Conservation (phyloP, 2,329 filamentous ascomycete genomes). For the Plenodomus lindquistii region DNA sequence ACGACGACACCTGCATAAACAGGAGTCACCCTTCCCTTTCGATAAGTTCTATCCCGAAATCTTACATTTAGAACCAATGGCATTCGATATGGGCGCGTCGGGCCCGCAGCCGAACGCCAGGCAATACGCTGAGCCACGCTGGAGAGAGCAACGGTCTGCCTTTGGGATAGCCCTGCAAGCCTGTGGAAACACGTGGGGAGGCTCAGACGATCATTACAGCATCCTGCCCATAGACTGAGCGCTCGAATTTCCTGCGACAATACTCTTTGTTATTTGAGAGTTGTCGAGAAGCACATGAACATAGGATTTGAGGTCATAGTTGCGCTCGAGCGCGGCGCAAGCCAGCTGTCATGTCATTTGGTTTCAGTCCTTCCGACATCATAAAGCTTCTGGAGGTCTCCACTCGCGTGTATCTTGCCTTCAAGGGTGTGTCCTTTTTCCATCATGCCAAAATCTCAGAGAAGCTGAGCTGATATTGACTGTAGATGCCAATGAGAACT, state of each 20-base stretch:
- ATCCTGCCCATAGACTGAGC: slow-evolving; percentile 7
- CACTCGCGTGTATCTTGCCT: slow-evolving; percentile 37
- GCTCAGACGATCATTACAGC: slow-evolving; percentile 16
- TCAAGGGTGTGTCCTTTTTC: slow-evolving; percentile 29
- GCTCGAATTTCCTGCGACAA: slow-evolving; percentile 20
- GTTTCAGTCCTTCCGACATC: slow-evolving; percentile 35
- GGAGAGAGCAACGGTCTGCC: slow-evolving; percentile 10
- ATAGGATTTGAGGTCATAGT: slow-evolving; percentile 10
- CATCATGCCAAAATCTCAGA: neutral
- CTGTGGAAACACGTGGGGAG: slow-evolving; percentile 3
- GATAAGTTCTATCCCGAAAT: slow-evolving; percentile 3
- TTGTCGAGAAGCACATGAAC: slow-evolving; percentile 26
- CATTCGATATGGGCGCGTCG: slow-evolving; percentile 11
- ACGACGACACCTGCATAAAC: slow-evolving; percentile 17
- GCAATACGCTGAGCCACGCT: slow-evolving; percentile 21
- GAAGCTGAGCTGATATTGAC: slow-evolving; percentile 9
- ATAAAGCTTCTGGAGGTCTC: slow-evolving; percentile 39
- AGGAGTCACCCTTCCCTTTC: slow-evolving; percentile 6
- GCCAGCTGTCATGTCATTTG: slow-evolving; percentile 32
- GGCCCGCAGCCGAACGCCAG: slow-evolving; percentile 6
- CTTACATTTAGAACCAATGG: slow-evolving; percentile 9
- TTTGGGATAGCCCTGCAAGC: slow-evolving; percentile 13
- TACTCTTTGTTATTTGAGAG: slow-evolving; percentile 7
- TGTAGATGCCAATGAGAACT: slow-evolving; percentile 41
- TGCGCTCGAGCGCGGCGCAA: slow-evolving; percentile 36